A percentile compares a stretch with the other conserved stretches of the same genome.
Evolutionary conservation across 208 protist species (phyloP).

Genomic region (Novymonas esmeraldas): DNA sequence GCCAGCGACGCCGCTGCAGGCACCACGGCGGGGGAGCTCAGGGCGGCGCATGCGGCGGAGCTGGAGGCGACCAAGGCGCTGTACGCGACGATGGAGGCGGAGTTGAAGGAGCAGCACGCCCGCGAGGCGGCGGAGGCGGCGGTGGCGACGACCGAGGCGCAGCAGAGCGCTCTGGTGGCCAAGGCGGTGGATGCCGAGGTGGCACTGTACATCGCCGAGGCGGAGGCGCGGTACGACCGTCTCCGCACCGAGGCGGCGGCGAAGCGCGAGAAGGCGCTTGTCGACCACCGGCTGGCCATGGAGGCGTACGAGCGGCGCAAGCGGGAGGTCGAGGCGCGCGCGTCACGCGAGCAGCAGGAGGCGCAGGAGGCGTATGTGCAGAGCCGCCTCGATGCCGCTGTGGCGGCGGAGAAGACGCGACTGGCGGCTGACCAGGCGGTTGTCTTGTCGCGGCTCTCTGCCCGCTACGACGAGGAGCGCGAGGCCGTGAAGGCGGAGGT

Average conservation of each 20-base stretch:
- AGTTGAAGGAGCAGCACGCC: constrained; percentile 40
- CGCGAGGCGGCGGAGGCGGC: constrained; percentile 34
- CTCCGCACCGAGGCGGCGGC: constrained; percentile 46
- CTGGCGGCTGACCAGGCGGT: constrained; percentile 36
- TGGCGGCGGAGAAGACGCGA: constrained; percentile 36
- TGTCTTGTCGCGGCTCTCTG: constrained; percentile 24
- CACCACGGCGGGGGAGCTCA: constrained; percentile 26
- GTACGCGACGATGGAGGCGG: constrained; percentile 48
- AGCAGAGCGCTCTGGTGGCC: constrained; percentile 37
- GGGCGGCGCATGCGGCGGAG: constrained; percentile 33
- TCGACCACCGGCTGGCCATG: constrained; percentile 45
- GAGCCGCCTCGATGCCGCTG: constrained; percentile 30
- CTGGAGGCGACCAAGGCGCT: constrained; percentile 21
- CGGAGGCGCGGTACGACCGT: constrained; percentile 37
- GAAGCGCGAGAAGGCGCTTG: constrained; percentile 49
- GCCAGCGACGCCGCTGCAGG: background rate
- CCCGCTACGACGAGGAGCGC: constrained; percentile 55
- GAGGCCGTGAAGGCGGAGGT: constrained; percentile 49
- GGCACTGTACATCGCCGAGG: constrained; percentile 50
- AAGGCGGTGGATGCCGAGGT: constrained; percentile 62
- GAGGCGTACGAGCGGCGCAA: constrained; percentile 47
- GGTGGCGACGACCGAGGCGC: constrained; percentile 19
- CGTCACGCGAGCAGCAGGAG: constrained; percentile 36
- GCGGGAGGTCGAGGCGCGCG: constrained; percentile 30
- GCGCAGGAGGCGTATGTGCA: constrained; percentile 50